A percentile compares a stretch with the other conserved stretches of the same genome.
Evolutionary conservation across 495 filamentous ascomycete genomes (phyloP).

Genomic region (Podospora bellae-mahoneyi): DNA sequence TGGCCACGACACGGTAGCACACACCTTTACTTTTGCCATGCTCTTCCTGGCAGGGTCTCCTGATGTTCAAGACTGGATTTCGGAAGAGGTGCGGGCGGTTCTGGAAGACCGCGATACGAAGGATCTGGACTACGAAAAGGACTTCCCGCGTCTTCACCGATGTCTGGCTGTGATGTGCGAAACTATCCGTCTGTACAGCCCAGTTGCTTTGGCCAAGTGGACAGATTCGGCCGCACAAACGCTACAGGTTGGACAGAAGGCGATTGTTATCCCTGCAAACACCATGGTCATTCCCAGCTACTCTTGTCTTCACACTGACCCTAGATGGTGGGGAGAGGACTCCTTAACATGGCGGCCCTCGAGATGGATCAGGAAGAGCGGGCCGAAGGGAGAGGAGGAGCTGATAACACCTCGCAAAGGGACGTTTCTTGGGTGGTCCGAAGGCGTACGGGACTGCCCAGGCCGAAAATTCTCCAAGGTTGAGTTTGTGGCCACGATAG

Average conservation of each 20-base stretch:
- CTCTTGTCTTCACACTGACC: slow-evolving; percentile 25
- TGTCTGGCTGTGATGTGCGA: slow-evolving; percentile 50
- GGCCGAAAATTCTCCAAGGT: slow-evolving; percentile 53
- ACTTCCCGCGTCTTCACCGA: slow-evolving; percentile 45
- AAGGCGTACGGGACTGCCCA: slow-evolving; percentile 46
- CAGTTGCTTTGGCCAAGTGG: slow-evolving; percentile 42
- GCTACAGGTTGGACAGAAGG: slow-evolving; percentile 20
- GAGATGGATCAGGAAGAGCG: slow-evolving; percentile 28
- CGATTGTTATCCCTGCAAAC: slow-evolving; percentile 21
- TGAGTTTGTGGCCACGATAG: slow-evolving; percentile 51
- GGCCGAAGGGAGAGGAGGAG: slow-evolving; percentile 20
- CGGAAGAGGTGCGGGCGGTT: slow-evolving; percentile 26
- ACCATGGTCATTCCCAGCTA: slow-evolving; percentile 22
- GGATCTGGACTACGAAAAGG: slow-evolving; percentile 40
- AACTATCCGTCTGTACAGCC: slow-evolving; percentile 50
- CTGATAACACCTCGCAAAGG: slow-evolving; percentile 36
- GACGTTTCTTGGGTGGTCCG: slow-evolving; percentile 49
- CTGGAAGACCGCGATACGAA: slow-evolving; percentile 24
- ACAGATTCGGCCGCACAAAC: slow-evolving; percentile 28
- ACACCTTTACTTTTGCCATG: slow-evolving; percentile 48
- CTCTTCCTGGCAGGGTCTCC: slow-evolving; percentile 48
- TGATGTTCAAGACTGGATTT: slow-evolving; percentile 43
- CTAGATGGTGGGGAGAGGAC: slow-evolving; percentile 31
- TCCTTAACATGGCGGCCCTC: slow-evolving; percentile 34
- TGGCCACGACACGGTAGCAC: slow-evolving; percentile 55